Base-by-base conservation (phyloP, 2,329 filamentous ascomycete species). In the Fusarium cyanostomum region DNA sequence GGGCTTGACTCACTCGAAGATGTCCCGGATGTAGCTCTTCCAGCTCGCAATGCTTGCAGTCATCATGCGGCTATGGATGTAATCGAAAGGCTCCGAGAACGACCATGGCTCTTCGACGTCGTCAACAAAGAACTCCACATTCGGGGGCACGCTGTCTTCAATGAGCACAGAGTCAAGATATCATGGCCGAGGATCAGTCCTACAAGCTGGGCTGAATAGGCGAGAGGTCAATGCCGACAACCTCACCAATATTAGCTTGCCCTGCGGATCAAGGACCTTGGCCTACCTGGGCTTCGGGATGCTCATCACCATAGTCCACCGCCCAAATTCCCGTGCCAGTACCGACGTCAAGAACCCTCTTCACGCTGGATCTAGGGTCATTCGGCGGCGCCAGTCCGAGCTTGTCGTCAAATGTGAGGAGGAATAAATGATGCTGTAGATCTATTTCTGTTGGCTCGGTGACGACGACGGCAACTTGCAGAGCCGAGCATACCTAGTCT, bases 261-360 rank as follows among this genome's bases (percentile, higher is more conserved):
- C 2, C 2, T 15, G 18, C 2, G 2, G 0, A 2, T 2, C 4
- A 4, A 13, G 10, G 3, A 2, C 1, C 1, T 0, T 5, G 7
- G 2, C 13, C 5, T 16, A 34, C 52, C 30, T 56, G 48, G 7
- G 53, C 16, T 41, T 52, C 15, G 0, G 52, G 52, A 18, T 62
- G 51, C 8, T 62, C 57, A n/a, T 62, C 57, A 3, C 51, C 59
- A 5, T 34, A 62, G 24, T 61, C 58, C 5, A 61, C 61, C 7
- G 58, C 58, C 58, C 56, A 61, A 4, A 61, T 61, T 7, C 56
- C 56, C 1, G 42, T 61, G 1, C 58, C 58, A 2, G 58, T 61
- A 0, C 56, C 58, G 4, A 61, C n/a, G 7, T 61, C 58, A 2
- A 60, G 58, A 3, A 61, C 58, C 4, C 39, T 52, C 1, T 33